These are phyloP conservation scores for Microbotryum intermedium DNA, from an alignment of 1,284 basidiomycete species.

Conservation along the genomic window DNA sequence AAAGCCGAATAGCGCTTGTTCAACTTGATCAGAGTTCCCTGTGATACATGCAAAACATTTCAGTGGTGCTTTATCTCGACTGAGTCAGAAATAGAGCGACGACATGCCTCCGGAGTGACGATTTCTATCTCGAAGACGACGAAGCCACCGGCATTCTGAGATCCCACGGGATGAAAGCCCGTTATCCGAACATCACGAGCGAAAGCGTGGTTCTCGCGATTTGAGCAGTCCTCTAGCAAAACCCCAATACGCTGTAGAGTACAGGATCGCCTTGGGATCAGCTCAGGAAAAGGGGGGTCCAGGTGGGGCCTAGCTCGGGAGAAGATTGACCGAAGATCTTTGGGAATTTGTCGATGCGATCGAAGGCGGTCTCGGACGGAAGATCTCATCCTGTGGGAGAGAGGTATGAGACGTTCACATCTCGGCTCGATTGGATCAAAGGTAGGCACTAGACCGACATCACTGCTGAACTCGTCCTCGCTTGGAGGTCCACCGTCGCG, in stretches of 20 bases:
- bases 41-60: background rate
- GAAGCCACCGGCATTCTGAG: constrained; percentile 27
- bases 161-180: constrained; percentile 29
- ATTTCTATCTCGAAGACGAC: constrained; percentile 33
- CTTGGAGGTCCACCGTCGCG: background rate
- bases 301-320: too few species aligned
- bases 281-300: fast-evolving
- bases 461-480: constrained; percentile 21
- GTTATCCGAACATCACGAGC: constrained; percentile 23
- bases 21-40: constrained; percentile 56
- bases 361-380: constrained; percentile 25
- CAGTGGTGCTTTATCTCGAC: background rate
- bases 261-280: background rate
- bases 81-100: background rate
- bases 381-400: constrained; percentile 25
- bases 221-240: constrained; percentile 23
- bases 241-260: constrained; percentile 19
- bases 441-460: constrained; percentile 6
- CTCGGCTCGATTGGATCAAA: background rate
- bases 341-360: constrained; percentile 22
- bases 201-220: constrained; percentile 15
- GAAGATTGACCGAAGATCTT: constrained; percentile 18
- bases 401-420: background rate
- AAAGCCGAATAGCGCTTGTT: constrained; percentile 66
- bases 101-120: constrained; percentile 20